Conservation (phyloP, 345 rosid genomes). For the Gossypium longicalyx region DNA sequence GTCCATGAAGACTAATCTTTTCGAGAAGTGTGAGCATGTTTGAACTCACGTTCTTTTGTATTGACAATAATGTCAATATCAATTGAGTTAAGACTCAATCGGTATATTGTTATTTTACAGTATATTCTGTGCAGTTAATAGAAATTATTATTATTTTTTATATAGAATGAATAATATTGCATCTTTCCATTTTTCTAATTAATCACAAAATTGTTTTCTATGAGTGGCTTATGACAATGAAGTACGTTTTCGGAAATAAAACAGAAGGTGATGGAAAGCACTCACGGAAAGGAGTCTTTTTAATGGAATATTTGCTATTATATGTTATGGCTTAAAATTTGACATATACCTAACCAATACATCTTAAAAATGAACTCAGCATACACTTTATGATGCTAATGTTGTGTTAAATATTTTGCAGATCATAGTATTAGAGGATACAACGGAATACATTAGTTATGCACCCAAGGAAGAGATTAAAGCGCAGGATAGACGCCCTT, state of each 20-base stretch:
- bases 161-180: background rate
- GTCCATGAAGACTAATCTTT: no score
- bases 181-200: background rate
- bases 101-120: no score
- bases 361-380: background rate
- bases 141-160: no score
- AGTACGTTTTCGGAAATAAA: background rate
- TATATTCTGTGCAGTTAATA: no score
- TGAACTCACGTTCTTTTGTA: no score
- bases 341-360: background rate
- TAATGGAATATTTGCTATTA: background rate
- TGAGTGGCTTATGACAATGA: background rate
- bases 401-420: slow-evolving; percentile 24
- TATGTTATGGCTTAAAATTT: background rate
- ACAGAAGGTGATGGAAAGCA: background rate
- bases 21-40: no score
- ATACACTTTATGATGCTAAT: background rate
- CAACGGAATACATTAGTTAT: slow-evolving; percentile 70
- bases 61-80: no score
- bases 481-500: slow-evolving; percentile 69
- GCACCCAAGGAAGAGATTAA: slow-evolving; percentile 64
- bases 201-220: background rate
- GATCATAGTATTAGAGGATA: slow-evolving; percentile 92
- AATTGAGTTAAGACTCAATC: no score
- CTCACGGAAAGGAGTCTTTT: background rate